These are phyloP conservation scores for Sugiyamaella chiloensis DNA, from an alignment of 805 yeast genomes.

Conservation along the genomic window DNA sequence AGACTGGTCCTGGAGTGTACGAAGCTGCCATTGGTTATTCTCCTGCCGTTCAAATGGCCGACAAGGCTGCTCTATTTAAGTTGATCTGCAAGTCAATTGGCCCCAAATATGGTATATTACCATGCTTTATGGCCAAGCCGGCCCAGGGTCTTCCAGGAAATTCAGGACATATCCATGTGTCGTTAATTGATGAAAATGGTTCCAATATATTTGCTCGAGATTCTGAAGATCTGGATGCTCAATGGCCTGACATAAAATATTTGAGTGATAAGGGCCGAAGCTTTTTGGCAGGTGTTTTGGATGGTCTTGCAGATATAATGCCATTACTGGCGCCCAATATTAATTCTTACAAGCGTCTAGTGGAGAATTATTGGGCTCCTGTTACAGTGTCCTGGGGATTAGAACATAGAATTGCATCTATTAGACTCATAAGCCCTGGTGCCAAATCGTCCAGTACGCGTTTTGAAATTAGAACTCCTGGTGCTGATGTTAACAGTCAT, in stretches of 20 bases:
- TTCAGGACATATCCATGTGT: conserved; percentile 36
- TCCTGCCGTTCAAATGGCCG: conserved; percentile 31
- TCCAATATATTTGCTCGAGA: conserved; percentile 30
- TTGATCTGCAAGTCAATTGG: conserved; percentile 30
- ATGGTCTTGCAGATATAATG: conserved; percentile 34
- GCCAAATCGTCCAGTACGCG: conserved; percentile 30
- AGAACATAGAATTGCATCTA: conserved; percentile 35
- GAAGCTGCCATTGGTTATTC: conserved; percentile 35
- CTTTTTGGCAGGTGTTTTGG: conserved; percentile 35
- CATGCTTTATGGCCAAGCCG: conserved; percentile 39
- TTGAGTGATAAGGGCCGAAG: conserved; percentile 31
- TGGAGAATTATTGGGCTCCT: conserved; percentile 38
- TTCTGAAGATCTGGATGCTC: conserved; percentile 24
- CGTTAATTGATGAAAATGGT: conserved; percentile 28
- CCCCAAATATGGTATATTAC: conserved; percentile 28
- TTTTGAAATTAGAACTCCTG: conserved; percentile 36
- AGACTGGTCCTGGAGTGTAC: conserved; percentile 37
- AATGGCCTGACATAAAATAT: conserved; percentile 29
- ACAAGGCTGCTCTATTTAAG: conserved; percentile 33
- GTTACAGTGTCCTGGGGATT: conserved; percentile 36
- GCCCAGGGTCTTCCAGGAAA: conserved; percentile 36
- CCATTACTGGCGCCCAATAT: conserved; percentile 36
- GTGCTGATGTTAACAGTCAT: conserved; percentile 37
- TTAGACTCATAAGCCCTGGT: conserved; percentile 31
- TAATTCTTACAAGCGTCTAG: conserved; percentile 36